phyloP scores from a whole-genome alignment of 352 stramenopile genomes.

The Phytophthora macrochlamydospora region DNA sequence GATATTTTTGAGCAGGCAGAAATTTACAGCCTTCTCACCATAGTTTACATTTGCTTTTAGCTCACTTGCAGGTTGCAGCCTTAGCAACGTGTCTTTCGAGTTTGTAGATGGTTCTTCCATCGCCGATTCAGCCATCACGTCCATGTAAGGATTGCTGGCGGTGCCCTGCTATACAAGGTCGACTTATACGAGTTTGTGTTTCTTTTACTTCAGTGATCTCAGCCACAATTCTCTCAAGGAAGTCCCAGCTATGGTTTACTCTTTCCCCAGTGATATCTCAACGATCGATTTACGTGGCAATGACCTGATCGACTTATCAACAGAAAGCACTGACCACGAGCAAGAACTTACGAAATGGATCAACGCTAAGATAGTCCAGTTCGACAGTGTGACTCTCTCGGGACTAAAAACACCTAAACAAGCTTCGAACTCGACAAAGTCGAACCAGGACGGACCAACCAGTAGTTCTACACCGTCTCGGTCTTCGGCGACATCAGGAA shows the following conservation, averaged over 20 bases:
- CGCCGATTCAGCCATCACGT: slow-evolving; percentile 24
- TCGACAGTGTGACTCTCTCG: slow-evolving; percentile 33
- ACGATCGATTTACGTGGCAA: slow-evolving; percentile 55
- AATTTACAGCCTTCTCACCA: not conserved
- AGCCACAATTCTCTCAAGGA: slow-evolving; percentile 40
- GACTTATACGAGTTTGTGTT: not conserved
- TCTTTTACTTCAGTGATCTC: slow-evolving; percentile 40
- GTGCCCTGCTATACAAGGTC: not conserved
- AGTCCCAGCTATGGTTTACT: slow-evolving; percentile 19
- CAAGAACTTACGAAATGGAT: slow-evolving; percentile 40
- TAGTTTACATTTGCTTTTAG: slow-evolving; percentile 9
- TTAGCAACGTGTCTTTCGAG: slow-evolving; percentile 48
- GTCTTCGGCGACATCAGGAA: slow-evolving; percentile 7
- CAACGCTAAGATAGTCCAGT: slow-evolving; percentile 28
- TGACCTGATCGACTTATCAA: slow-evolving; percentile 35
- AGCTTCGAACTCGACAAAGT: slow-evolving; percentile 7
- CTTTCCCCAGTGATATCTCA: slow-evolving; percentile 11
- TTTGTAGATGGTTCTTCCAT: slow-evolving; percentile 34
- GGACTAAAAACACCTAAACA: too few species aligned
- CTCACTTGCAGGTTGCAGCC: slow-evolving; percentile 45
- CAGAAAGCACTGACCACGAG: slow-evolving; percentile 29
- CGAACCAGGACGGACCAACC: slow-evolving; percentile 1
- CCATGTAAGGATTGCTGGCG: slow-evolving; percentile 28
- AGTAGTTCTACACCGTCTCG: not conserved
- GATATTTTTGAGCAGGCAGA: not conserved